phyloP scores from a whole-genome alignment of 768 basidiomycete genomes.

The Termitomyces sp. region DNA sequence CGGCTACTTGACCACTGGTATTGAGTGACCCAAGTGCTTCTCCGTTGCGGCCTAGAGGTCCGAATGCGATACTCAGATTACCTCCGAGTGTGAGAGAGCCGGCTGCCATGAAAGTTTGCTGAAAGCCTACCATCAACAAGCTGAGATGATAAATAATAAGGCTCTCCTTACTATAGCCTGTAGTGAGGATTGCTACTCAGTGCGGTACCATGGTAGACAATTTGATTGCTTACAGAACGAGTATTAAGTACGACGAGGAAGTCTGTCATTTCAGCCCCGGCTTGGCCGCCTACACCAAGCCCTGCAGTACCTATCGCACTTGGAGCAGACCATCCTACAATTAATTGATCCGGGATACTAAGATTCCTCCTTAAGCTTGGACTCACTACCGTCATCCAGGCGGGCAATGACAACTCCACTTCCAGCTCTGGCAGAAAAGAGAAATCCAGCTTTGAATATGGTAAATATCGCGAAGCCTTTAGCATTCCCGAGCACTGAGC shows the following conservation, averaged over 20 bases:
- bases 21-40: slow-evolving; percentile 85
- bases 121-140: neutral
- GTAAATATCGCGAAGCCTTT: slow-evolving; percentile 90
- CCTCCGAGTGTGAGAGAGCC: slow-evolving; percentile 90
- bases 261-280: slow-evolving; percentile 86
- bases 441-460: slow-evolving; percentile 72
- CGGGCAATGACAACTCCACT: slow-evolving; percentile 87
- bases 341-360: slow-evolving; percentile 1
- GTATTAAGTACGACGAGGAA: slow-evolving; percentile 90
- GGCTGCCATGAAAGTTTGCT: slow-evolving; percentile 91
- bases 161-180: slow-evolving; percentile 60
- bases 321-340: slow-evolving; percentile 85
- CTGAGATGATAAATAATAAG: neutral
- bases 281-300: slow-evolving; percentile 80
- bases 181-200: slow-evolving; percentile 4
- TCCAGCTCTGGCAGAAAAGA: slow-evolving; percentile 79
- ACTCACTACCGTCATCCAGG: slow-evolving; percentile 76
- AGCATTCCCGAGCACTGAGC: slow-evolving; percentile 46
- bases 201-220: slow-evolving; percentile 3
- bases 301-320: slow-evolving; percentile 94
- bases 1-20: slow-evolving; percentile 82
- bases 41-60: slow-evolving; percentile 92
- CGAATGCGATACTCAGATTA: slow-evolving; percentile 85
- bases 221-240: slow-evolving; percentile 48
- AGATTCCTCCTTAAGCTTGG: neutral